phyloP scores from a whole-genome alignment of 83 land plant species.

The Picea mariana region DNA sequence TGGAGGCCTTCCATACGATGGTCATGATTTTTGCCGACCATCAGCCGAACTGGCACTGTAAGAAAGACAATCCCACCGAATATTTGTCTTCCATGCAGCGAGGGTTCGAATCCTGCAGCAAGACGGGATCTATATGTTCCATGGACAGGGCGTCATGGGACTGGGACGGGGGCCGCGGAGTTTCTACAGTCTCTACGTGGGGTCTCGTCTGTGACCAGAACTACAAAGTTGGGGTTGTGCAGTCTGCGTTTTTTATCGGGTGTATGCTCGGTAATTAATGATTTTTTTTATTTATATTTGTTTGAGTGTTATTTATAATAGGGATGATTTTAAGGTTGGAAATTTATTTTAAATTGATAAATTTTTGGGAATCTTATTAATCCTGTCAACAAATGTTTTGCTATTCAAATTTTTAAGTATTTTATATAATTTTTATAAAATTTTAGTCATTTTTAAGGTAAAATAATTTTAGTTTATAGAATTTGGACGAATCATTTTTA shows the following conservation, averaged over 20 bases:
- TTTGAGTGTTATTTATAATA: too few species aligned
- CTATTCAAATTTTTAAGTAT: too few species aligned
- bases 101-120: constrained; percentile 8
- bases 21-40: constrained; percentile 92
- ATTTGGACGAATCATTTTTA: too few species aligned
- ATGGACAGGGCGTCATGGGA: constrained; percentile 65
- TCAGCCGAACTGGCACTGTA: not conserved
- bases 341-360: too few species aligned
- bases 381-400: too few species aligned
- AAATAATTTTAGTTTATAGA: too few species aligned
- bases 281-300: too few species aligned
- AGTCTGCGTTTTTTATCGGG: constrained; percentile 80
- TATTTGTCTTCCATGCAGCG: not conserved
- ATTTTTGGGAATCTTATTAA: too few species aligned
- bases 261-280: constrained; percentile 62
- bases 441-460: too few species aligned
- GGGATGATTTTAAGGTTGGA: too few species aligned
- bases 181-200: constrained; percentile 84
- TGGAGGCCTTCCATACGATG: constrained; percentile 89
- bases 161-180: constrained; percentile 58
- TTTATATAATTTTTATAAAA: too few species aligned
- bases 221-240: constrained; percentile 82
- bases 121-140: constrained; percentile 37
- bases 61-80: constrained; percentile 46
- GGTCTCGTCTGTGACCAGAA: constrained; percentile 65